Evolutionary conservation across 139 green algal genomes (phyloP), one percentile per base, ranked within the genome.

Genomic region (Monoraphidium neglectum): DNA sequence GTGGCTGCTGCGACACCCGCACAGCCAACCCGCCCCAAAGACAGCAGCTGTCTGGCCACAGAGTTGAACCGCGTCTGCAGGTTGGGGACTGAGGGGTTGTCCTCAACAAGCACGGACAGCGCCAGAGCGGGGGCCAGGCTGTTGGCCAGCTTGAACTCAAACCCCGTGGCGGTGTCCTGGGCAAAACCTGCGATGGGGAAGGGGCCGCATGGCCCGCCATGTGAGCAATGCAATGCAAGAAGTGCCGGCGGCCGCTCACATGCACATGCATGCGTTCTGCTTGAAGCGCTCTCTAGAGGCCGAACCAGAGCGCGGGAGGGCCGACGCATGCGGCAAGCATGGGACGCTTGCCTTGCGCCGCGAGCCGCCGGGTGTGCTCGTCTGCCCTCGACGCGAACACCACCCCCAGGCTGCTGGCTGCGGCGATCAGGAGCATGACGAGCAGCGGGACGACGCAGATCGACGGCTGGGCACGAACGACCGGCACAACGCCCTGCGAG

Each of bases 1-100:
- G n/a, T n/a, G n/a, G n/a, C n/a, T n/a, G n/a, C n/a, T n/a, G n/a
- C n/a, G n/a, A 51, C 43, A 51, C 43, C 8, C 43, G 8, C 43
- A 51, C n/a, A 51, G 43, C 43, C 43, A 8, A 37, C 23, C 10
- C 37, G 38, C 70, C 43, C 46, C 54, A 60, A 3, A 26, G 68
- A 24, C 60, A 77, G 56, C 54, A 77, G 70, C 57, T 77, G 54
- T 26, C 38, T 26, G 16, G 70, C 70, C 6, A 77, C n/a, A 0
- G 30, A 13, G 30, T 77, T 37, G 47, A 77, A 77, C 21, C 36
- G 24, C 4, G 12, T 12, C 12, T 36, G 54, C 24, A 77, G 24
- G 13, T 43, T 28, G n/a, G 26, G 36, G 23, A 57, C 66, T 30
- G 66, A 30, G 4, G 70, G 70, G 36, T 68, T n/a, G 26, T 61